phyloP scores from a whole-genome alignment of 2,329 filamentous ascomycete species.

The Akanthomyces uredinophilus region DNA sequence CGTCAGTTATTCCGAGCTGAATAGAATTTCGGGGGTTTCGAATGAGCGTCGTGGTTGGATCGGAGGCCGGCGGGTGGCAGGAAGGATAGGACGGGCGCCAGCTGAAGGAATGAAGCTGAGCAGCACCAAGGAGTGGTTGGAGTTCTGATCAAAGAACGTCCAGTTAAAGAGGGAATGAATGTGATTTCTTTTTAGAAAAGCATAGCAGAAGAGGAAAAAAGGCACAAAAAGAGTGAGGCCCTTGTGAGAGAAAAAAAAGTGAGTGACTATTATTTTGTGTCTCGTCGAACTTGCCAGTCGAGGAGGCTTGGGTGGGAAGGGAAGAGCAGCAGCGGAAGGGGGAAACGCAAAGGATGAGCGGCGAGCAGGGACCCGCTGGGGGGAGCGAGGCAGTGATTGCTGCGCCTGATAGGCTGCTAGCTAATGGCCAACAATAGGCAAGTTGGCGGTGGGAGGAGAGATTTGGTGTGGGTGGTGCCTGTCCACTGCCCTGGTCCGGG shows the following conservation, averaged over 20 bases:
- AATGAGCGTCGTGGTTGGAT: conserved; percentile 15
- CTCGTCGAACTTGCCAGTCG: conserved; percentile 15
- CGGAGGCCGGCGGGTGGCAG: conserved; percentile 13
- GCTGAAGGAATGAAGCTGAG: conserved; percentile 29
- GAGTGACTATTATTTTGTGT: not conserved
- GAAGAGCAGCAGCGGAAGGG: not conserved
- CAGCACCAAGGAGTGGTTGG: conserved; percentile 23
- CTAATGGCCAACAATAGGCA: not conserved
- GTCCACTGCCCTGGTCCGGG: not conserved
- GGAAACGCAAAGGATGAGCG: not conserved
- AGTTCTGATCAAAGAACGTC: conserved; percentile 14
- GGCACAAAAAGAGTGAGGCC: conserved; percentile 15
- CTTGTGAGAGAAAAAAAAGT: not conserved
- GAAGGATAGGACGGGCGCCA: conserved; percentile 37
- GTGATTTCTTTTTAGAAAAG: conserved; percentile 16
- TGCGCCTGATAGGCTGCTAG: not conserved
- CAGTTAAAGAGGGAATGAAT: conserved; percentile 16
- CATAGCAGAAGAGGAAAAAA: conserved; percentile 16
- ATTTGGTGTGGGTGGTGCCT: conserved; percentile 8
- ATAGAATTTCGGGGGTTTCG: not conserved
- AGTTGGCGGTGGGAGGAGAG: not conserved
- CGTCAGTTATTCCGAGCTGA: not conserved
- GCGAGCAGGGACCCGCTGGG: not conserved
- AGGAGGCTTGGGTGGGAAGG: conserved; percentile 14
- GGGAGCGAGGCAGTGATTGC: not conserved